Evolutionary conservation across 495 filamentous ascomycete species (phyloP), one percentile per base, ranked within the genome.

Genomic region (Annulohypoxylon nitens): DNA sequence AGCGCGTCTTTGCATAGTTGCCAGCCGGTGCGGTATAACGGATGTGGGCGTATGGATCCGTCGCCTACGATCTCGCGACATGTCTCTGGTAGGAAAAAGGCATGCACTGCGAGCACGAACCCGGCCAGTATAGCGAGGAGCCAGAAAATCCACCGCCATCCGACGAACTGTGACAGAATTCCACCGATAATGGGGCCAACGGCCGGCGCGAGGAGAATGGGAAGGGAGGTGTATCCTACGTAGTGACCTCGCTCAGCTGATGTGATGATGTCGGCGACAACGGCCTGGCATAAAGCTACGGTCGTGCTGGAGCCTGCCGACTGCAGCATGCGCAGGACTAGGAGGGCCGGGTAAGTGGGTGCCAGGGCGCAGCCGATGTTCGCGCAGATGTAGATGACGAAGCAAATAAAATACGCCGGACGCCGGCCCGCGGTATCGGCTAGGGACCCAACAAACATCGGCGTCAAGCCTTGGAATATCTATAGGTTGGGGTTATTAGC

Each of bases 81-180:
- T 0, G 89, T 91, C 73, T 90, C 89, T 0, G 88, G 88, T 55
- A 88, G 76, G 58, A 83, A 78, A 33, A 87, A 39, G 7, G 83
- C 62, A 64, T 85, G 83, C 0, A 84, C 16, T 12, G 79, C 54
- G 6, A 84, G 67, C 8, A 82, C 79, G 16, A 82, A 64, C 0
- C 82, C 86, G 1, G 80, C 78, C 1, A 85, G 54, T 34, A 90
- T 88, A 9, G 80, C 75, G 11, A 90, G 78, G 57, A 91, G 87
- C 87, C 87, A 90, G 77, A 90, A 91, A n/a, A 89, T 88, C 47
- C 81, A 82, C 10, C 87, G 73, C 89, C 88, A 91, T 1, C 87
- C 87, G 0, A 88, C 78, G 50, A 81, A 87, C 25, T 88, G 83
- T 10, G 81, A 78, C 2, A 91, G 71, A 0, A 90, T 69, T 0